phyloP scores from a whole-genome alignment of 1,284 basidiomycete genomes.

The Puccinia triticina region DNA sequence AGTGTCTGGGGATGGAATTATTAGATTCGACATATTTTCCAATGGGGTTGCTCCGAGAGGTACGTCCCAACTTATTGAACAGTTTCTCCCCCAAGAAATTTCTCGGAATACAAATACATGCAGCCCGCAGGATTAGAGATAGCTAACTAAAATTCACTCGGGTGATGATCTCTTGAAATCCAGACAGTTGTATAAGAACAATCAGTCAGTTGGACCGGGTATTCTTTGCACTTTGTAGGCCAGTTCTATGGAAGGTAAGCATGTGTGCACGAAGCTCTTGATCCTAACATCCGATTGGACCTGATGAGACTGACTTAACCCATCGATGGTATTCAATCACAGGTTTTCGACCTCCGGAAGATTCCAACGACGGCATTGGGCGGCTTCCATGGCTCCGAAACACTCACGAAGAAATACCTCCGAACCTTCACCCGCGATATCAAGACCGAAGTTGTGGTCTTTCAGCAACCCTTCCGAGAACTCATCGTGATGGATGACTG shows the following conservation, averaged over 20 bases:
- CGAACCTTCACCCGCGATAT: neutral
- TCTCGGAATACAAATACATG: too few relatives aligned
- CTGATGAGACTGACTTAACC: neutral
- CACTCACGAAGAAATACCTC: neutral
- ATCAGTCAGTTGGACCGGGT: constrained; percentile 17
- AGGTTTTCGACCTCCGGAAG: constrained; percentile 27
- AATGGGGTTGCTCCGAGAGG: constrained; percentile 21
- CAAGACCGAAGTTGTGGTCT: neutral
- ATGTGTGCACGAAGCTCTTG: neutral
- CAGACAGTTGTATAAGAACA: constrained; percentile 16
- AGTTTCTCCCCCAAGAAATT: neutral
- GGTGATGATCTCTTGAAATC: neutral
- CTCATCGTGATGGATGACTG: neutral
- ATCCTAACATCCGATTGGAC: neutral
- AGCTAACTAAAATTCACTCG: neutral
- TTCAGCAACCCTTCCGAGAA: neutral
- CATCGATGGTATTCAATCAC: neutral
- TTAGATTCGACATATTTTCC: neutral
- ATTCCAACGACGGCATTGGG: neutral
- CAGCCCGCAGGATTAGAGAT: too few relatives aligned
- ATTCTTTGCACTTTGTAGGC: constrained; percentile 7
- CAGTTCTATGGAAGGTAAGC: constrained; percentile 24
- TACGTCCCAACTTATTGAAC: neutral
- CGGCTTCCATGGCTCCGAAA: neutral
- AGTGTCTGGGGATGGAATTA: neutral